Percentiles rank a stretch among this genome's conserved stretches.
Evolutionary conservation across 495 filamentous ascomycete genomes (phyloP).

Genomic region (Letharia lupina): DNA sequence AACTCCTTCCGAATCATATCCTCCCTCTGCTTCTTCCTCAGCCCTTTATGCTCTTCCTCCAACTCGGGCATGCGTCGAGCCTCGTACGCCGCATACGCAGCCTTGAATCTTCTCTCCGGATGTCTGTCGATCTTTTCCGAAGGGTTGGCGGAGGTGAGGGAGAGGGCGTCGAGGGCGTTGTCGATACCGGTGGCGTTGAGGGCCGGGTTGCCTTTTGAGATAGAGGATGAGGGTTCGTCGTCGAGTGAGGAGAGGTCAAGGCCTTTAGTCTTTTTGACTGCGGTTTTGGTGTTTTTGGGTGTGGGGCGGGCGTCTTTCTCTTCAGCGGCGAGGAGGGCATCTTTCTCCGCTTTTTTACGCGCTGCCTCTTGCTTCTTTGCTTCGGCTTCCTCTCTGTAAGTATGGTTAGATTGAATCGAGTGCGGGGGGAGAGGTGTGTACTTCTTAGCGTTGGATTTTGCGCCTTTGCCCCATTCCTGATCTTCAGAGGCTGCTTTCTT

Average conservation of each 20-base stretch:
- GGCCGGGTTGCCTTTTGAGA: conserved; percentile 39
- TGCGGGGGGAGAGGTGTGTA: conserved; percentile 34
- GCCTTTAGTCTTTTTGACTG: conserved; percentile 42
- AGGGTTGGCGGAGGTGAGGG: conserved; percentile 45
- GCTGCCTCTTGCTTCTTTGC: conserved; percentile 79
- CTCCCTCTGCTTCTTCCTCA: conserved; percentile 71
- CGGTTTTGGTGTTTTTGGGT: conserved; percentile 59
- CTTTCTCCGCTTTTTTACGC: conserved; percentile 80
- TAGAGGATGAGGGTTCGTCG: conserved; percentile 39
- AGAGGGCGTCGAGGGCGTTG: conserved; percentile 78
- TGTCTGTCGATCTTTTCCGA: conserved; percentile 70
- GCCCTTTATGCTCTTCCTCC: conserved; percentile 65
- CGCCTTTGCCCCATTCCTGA: conserved; percentile 72
- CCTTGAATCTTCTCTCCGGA: conserved; percentile 75
- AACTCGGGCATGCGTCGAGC: conserved; percentile 78
- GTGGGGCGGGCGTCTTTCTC: conserved; percentile 57
- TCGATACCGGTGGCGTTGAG: conserved; percentile 82
- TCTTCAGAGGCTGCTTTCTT: conserved; percentile 63
- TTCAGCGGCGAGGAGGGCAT: conserved; percentile 74
- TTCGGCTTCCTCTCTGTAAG: conserved; percentile 66
- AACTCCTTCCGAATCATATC: conserved; percentile 82
- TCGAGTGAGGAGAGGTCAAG: conserved; percentile 66
- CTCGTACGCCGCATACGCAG: conserved; percentile 81
- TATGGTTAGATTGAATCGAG: neutral
- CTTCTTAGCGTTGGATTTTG: conserved; percentile 81